Evolutionary conservation across 2,329 filamentous ascomycete genomes (phyloP), one percentile per base, ranked within the genome.

Genomic region (Cladosporium sp.): DNA sequence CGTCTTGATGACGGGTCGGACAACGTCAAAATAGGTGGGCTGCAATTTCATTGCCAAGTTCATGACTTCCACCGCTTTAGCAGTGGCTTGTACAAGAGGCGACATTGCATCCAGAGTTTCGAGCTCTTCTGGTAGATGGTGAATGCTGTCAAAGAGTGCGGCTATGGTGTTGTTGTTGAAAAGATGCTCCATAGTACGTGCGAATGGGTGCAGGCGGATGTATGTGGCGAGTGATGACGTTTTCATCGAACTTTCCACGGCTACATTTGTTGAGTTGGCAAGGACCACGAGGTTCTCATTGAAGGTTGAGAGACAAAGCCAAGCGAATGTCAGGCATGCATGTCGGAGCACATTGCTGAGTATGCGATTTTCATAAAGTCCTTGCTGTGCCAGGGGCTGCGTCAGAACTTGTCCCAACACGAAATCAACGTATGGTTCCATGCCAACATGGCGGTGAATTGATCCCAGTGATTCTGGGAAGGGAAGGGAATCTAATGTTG

Each of bases 131-230:
- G 87, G 76, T 64, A 93, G 84, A 70, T 95, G 88, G 64, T 93
- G 89, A 28, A 94, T 84, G 10, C 88, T 84, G 57, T 84, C 81
- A 72, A 97, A 93, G 1, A 99, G 75, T 13, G 87, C 84, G 62
- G 83, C 83, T 66, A 96, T 84, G 20, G 97, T 90, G 62, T 88
- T 90, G 67, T 95, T 90, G 69, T 96, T 97, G 73, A 96, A 96
- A 74, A 99, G 84, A 91, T 94, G 97, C 70, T 99, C 94, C 89
- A 97, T 97, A 15, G 96, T 87, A 59, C 95, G 85, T 3, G 90
- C 86, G 68, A 97, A 99, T 0, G 95, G 93, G 74, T 99, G 95
- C 54, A 96, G 82, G 22, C 86, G 84, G 58, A 94, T 85, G 70
- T 99, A 99, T 5, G 83, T 82, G 50, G 86, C 84, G 4, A 97